Evolutionary conservation across 2,329 filamentous ascomycete genomes (phyloP).

Genomic region (Fusarium piperis): DNA sequence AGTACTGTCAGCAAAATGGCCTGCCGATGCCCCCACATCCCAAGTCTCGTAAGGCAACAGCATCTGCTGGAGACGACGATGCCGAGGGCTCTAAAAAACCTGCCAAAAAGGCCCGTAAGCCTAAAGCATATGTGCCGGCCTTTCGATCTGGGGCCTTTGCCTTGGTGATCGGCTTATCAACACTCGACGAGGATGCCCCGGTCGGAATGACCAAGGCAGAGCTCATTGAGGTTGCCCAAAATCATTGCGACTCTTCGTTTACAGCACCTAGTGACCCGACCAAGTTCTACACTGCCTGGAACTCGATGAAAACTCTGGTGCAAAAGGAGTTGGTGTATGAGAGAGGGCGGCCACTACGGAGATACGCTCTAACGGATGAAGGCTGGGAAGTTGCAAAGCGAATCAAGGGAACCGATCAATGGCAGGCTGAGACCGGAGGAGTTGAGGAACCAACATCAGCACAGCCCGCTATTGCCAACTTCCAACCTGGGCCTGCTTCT

Average conservation of each 20-base stretch:
- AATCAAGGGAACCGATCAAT: constrained; percentile 65
- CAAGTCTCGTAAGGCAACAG: constrained; percentile 53
- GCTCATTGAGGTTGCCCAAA: constrained; percentile 75
- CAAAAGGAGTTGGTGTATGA: constrained; percentile 80
- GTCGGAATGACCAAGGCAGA: constrained; percentile 72
- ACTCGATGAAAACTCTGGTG: constrained; percentile 79
- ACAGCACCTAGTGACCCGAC: constrained; percentile 72
- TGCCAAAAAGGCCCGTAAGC: constrained; percentile 67
- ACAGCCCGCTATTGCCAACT: constrained; percentile 1
- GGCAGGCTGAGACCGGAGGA: constrained; percentile 40
- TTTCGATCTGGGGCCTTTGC: constrained; percentile 81
- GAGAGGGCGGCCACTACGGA: constrained; percentile 72
- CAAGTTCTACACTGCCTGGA: constrained; percentile 83
- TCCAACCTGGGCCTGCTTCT: not conserved
- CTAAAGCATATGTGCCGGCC: constrained; percentile 76
- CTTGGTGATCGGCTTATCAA: constrained; percentile 73
- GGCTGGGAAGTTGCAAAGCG: constrained; percentile 78
- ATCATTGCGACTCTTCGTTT: constrained; percentile 78
- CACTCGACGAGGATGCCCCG: constrained; percentile 62
- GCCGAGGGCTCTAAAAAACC: constrained; percentile 49
- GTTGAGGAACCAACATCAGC: constrained; percentile 10
- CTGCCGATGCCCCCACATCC: constrained; percentile 73
- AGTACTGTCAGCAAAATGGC: constrained; percentile 73
- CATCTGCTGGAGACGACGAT: constrained; percentile 44
- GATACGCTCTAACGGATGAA: constrained; percentile 78